Percentiles rank a stretch among this genome's conserved stretches.
phyloP scores from a whole-genome alignment of 2,329 filamentous ascomycete species.

The Plectosphaerella sp. region DNA sequence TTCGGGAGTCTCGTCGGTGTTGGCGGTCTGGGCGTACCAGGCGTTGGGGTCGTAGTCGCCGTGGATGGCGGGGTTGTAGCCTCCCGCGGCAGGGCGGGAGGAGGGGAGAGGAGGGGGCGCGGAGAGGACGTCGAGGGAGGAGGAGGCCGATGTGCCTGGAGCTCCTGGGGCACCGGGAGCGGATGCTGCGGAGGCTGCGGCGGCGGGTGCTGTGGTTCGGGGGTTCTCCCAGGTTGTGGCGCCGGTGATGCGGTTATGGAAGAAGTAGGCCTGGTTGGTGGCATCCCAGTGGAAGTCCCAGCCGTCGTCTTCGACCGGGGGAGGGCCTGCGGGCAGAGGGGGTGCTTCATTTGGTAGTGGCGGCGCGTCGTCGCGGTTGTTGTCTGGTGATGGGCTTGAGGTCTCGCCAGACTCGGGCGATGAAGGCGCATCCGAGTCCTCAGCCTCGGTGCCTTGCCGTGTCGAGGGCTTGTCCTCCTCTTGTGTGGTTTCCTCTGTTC shows the following conservation, averaged over 20 bases:
- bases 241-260: slow-evolving; percentile 76
- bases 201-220: slow-evolving; percentile 43
- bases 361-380: slow-evolving; percentile 17
- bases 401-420: slow-evolving; percentile 11
- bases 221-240: slow-evolving; percentile 84
- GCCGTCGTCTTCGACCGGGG: slow-evolving; percentile 61
- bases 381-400: slow-evolving; percentile 4
- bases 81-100: slow-evolving; percentile 50
- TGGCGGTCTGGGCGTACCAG: slow-evolving; percentile 73
- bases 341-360: slow-evolving; percentile 32
- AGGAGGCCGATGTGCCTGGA: slow-evolving; percentile 14
- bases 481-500: not conserved
- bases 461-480: slow-evolving; percentile 1
- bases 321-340: slow-evolving; percentile 29
- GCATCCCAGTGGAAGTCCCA: slow-evolving; percentile 81
- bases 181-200: slow-evolving; percentile 28
- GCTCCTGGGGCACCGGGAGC: slow-evolving; percentile 17
- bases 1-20: slow-evolving; percentile 21
- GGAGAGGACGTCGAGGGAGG: slow-evolving; percentile 16
- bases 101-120: slow-evolving; percentile 27
- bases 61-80: slow-evolving; percentile 95
- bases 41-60: slow-evolving; percentile 94
- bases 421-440: not conserved
- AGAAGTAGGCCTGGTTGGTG: slow-evolving; percentile 67
- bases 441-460: not conserved